Percentiles rank a stretch among this genome's conserved stretches.
phyloP scores from a whole-genome alignment of 2,329 filamentous ascomycete species.

The Elsinoe arachidis region DNA sequence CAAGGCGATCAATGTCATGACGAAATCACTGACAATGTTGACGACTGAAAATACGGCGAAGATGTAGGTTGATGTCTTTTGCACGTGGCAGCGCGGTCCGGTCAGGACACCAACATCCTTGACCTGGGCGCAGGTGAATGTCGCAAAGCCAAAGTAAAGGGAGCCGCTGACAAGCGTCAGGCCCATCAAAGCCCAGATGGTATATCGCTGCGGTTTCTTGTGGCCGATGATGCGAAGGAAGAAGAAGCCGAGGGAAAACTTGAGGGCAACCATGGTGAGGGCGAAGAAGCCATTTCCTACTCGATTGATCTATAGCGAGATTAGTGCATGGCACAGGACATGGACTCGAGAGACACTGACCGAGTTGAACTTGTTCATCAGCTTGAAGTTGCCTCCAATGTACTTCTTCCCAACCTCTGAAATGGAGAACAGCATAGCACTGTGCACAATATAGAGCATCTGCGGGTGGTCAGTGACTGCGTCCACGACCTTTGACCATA shows the following conservation, averaged over 20 bases:
- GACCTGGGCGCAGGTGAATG: slow-evolving; percentile 6
- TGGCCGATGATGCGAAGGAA: slow-evolving; percentile 7
- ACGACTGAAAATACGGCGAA: neutral
- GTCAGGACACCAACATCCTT: neutral
- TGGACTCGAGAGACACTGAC: neutral
- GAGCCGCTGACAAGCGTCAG: neutral
- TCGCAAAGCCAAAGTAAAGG: slow-evolving; percentile 1
- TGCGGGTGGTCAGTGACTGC: neutral
- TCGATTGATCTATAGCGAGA: neutral
- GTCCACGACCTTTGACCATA: neutral
- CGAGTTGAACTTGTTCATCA: neutral
- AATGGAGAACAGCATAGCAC: neutral
- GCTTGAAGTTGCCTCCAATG: neutral
- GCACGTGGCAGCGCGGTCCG: neutral
- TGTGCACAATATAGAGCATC: slow-evolving; percentile 4
- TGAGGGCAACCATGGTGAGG: slow-evolving; percentile 6
- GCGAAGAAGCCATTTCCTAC: slow-evolving; percentile 5
- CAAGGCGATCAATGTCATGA: slow-evolving; percentile 2
- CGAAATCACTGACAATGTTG: slow-evolving; percentile 6
- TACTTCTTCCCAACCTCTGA: neutral
- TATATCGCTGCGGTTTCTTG: neutral
- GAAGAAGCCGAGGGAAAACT: slow-evolving; percentile 8
- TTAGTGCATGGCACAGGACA: neutral
- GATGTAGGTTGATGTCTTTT: neutral
- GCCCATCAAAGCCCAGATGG: neutral